Evolutionary conservation across 768 basidiomycete genomes (phyloP).

Genomic region (Panellus pusillus): DNA sequence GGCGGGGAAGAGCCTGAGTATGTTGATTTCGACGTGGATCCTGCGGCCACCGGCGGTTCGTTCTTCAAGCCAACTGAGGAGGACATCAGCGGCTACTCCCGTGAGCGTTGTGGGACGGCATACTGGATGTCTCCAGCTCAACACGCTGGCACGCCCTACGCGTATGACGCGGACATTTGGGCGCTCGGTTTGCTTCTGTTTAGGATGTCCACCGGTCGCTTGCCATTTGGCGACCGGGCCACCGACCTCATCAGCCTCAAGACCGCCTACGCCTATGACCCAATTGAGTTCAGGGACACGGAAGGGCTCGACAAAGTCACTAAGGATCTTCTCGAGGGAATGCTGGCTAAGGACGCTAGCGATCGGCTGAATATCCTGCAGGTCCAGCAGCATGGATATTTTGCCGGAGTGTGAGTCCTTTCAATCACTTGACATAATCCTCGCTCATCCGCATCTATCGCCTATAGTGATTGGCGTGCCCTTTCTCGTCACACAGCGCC

Average conservation of each 20-base stretch:
- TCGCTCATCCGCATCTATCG: no score
- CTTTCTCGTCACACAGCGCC: no score
- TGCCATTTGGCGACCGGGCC: background rate
- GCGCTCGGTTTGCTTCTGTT: conserved; percentile 1
- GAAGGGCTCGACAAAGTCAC: background rate
- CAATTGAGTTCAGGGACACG: background rate
- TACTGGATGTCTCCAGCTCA: conserved; percentile 8
- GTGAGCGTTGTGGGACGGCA: background rate
- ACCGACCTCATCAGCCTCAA: background rate
- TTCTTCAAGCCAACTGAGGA: background rate
- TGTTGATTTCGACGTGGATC: background rate
- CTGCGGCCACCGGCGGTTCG: background rate
- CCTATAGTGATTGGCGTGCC: no score
- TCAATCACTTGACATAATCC: no score
- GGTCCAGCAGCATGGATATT: background rate
- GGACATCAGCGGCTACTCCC: background rate
- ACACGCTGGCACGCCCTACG: background rate
- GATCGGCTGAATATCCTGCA: background rate
- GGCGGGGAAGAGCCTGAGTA: background rate
- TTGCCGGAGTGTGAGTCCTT: no score
- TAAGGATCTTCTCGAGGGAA: background rate
- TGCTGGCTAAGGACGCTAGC: background rate
- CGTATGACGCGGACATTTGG: background rate
- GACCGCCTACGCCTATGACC: background rate
- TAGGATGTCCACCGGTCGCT: background rate